Base-by-base conservation (phyloP, 2,329 filamentous ascomycete species). In the Coniochaeta pulveracea region DNA sequence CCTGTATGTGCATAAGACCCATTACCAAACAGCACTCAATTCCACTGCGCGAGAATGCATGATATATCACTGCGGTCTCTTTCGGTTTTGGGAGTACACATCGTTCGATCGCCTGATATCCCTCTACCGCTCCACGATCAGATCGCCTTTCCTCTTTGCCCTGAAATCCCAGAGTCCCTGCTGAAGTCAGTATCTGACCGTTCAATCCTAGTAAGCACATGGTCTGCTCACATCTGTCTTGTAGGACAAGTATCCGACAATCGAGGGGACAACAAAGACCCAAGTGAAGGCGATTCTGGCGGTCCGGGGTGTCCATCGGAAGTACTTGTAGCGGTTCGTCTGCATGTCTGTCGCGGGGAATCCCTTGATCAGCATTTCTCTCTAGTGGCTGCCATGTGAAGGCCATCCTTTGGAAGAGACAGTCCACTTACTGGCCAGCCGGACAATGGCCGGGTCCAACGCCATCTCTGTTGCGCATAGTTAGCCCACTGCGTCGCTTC, bases 301-400 rank as follows among this genome's bases (percentile, higher is more conserved):
- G 28, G 85, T 93, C 50, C 82, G 72, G 34, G 76, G 72, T 22
- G 82, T 96, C 85, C 85, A 96, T 58, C 85, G 75, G 73, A 96
- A 98, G 73, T 85, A 94, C 63, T 85, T 85, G 73, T 88, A 80
- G 45, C 91, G 81, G 66, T 84, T 85, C 51, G 72, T 66, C 51
- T 72, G 75, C 76, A 95, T 83, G 56, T 81, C 88, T 94, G 50
- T 34, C 15, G 19, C 12, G n/a, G 25, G 19, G 22, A 7, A n/a
- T 24, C 14, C 10, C 4, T 12, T 36, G 11, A 6, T 27, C 16
- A 19, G n/a, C 25, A 5, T 35, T 30, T 19, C 11, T 34, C 18
- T 7, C 19, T 12, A 24, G 14, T 4, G 19, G n/a, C n/a, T n/a
- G n/a, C 32, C 18, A 15, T 8, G 12, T 10, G 23, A n/a, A n/a